These are phyloP conservation scores for Gyrodon lividus DNA, from an alignment of 768 basidiomycete genomes.

Conservation along the genomic window DNA sequence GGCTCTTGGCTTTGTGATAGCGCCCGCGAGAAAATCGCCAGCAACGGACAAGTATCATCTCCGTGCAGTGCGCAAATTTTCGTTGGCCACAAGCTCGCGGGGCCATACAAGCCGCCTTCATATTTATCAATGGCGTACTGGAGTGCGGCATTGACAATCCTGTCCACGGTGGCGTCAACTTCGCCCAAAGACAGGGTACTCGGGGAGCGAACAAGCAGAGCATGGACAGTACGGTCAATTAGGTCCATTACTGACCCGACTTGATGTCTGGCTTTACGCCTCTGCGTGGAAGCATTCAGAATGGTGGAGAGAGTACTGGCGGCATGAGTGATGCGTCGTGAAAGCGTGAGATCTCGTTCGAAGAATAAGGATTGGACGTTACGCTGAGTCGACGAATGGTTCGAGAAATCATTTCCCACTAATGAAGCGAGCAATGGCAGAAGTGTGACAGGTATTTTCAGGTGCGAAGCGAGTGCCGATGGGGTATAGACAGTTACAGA, in stretches of 20 bases:
- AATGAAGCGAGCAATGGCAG: constrained; percentile 78
- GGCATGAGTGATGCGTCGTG: constrained; percentile 66
- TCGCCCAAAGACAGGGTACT: constrained; percentile 57
- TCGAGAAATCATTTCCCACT: constrained; percentile 79
- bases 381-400: constrained; percentile 45
- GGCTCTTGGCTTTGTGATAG: constrained; percentile 19
- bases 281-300: constrained; percentile 47
- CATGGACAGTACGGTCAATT: constrained; percentile 64
- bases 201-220: constrained; percentile 51
- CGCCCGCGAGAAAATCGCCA: constrained; percentile 50
- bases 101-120: constrained; percentile 40
- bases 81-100: constrained; percentile 51
- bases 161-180: constrained; percentile 60
- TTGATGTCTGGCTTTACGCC: constrained; percentile 51
- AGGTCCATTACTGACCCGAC: constrained; percentile 75
- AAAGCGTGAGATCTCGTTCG: constrained; percentile 51
- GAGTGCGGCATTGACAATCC: constrained; percentile 69
- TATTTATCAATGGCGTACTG: constrained; percentile 74
- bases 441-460: constrained; percentile 66
- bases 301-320: constrained; percentile 57
- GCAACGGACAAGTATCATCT: constrained; percentile 53
- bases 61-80: constrained; percentile 63
- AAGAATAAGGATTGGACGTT: constrained; percentile 67
- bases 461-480: constrained; percentile 54
- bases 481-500: constrained; percentile 63